Evolutionary conservation across 2,329 filamentous ascomycete species (phyloP), one percentile per base, ranked within the genome.

Genomic region (Helicocarpus griseus): DNA sequence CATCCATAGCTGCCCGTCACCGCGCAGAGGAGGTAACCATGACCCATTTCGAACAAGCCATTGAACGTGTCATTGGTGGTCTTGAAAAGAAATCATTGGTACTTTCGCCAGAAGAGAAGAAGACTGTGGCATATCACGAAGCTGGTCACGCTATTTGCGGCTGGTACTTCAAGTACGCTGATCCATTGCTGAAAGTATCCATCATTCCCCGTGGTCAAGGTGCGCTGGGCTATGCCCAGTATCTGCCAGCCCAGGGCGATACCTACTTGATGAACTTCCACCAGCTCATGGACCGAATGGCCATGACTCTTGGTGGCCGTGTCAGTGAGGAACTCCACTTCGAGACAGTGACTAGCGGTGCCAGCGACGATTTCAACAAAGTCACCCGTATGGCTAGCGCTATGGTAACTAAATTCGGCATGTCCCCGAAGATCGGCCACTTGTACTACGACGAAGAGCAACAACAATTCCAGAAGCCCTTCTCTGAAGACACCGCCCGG

Each of bases 381-480:
- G 93, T 97, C 38, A 96, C 93, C 2, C 81, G 84, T 52, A 91
- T 96, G 86, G 94, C 93, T 3, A 94, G 87, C 17, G 85, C 87
- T 56, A 98, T 98, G 93, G 93, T 98, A 28, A 98, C 91, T n/a
- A 88, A 95, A 69, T 98, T 89, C 85, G 93, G 93, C 60, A 98
- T 98, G 93, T 94, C 87, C 38, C 81, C 87, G 59, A 94, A 95
- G 73, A 85, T 98, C 44, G 91, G 91, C 28, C 90, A 90, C 57
- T 78, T 98, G 56, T 87, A 94, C 76, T 98, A 91, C 69, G 86
- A 93, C 62, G 81, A 85, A 59, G 86, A 89, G 63, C 80, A 86
- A 57, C 86, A 87, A 66, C 83, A 87, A 64, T 73, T 96, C 54
- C 84, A 90, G 66, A 98, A 98, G 76, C 93, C 93, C 0, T 98